A percentile compares a stretch with the other conserved stretches of the same genome.
These are phyloP conservation scores for Apium graveolens DNA, from an alignment of 129 eudicot genomes.

Conservation along the genomic window DNA sequence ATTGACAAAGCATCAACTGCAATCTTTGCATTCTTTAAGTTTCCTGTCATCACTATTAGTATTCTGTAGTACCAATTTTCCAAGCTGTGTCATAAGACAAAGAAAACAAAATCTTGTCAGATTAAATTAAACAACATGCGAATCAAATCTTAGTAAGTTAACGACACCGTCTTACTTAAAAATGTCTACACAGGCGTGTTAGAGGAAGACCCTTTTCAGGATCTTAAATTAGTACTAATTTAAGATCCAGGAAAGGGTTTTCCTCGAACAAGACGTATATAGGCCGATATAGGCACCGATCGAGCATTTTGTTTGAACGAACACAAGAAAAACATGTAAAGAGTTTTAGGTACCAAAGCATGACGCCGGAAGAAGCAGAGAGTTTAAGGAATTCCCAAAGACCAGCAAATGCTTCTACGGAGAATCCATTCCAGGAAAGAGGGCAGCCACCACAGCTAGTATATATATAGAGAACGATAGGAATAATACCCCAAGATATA, in stretches of 20 bases:
- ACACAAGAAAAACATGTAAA: neutral
- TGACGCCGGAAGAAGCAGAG: conserved; percentile 84
- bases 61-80: conserved; percentile 88
- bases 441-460: conserved; percentile 59
- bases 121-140: neutral
- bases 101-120: neutral
- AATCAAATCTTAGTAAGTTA: neutral
- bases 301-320: too few relatives aligned
- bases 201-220: too few relatives aligned
- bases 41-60: conserved; percentile 77
- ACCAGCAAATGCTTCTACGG: conserved; percentile 61
- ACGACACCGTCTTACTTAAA: neutral
- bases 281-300: neutral
- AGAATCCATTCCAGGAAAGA: conserved; percentile 64
- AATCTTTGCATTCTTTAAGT: conserved; percentile 56
- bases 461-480: conserved; percentile 37
- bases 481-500: conserved; percentile 63
- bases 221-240: too few relatives aligned
- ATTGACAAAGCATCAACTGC: conserved; percentile 85
- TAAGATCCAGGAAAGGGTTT: too few relatives aligned
- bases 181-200: too few relatives aligned
- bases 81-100: conserved; percentile 35
- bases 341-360: conserved; percentile 55
- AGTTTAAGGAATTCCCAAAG: conserved; percentile 75
- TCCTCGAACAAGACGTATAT: too few relatives aligned